Evolutionary conservation across 371 early-diverging fungal species (phyloP).

Genomic region (Zychaea mexicana): DNA sequence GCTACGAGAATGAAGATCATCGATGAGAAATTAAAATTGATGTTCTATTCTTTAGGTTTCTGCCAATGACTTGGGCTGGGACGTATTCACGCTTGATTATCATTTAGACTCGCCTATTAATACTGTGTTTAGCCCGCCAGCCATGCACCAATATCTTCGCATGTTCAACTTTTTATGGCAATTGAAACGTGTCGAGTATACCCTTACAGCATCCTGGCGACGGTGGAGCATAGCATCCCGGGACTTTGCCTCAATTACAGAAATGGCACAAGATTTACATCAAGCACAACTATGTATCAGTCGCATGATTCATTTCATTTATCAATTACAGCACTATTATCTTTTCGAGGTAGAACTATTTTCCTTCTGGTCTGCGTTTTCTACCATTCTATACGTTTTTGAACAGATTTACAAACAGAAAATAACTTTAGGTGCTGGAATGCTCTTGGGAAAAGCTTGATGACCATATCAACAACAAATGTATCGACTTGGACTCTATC

Average conservation of each 20-base stretch:
- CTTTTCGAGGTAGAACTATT: slow-evolving; percentile 65
- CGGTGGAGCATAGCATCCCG: slow-evolving; percentile 73
- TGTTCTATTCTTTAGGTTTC: slow-evolving; percentile 56
- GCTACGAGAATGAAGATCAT: background rate
- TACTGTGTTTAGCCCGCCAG: slow-evolving; percentile 74
- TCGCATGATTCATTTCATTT: slow-evolving; percentile 94
- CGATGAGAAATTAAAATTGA: too few relatives aligned
- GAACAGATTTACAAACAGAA: slow-evolving; percentile 19
- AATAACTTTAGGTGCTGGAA: slow-evolving; percentile 74
- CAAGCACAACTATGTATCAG: slow-evolving; percentile 66
- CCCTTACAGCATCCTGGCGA: slow-evolving; percentile 78
- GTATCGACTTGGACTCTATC: slow-evolving; percentile 72
- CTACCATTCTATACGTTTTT: slow-evolving; percentile 7
- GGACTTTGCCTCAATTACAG: slow-evolving; percentile 34
- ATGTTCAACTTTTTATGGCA: slow-evolving; percentile 90
- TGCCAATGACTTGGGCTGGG: slow-evolving; percentile 87
- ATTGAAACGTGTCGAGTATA: slow-evolving; percentile 86
- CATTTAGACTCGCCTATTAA: slow-evolving; percentile 83
- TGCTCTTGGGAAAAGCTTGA: slow-evolving; percentile 87
- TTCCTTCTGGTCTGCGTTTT: background rate
- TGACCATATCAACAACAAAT: slow-evolving; percentile 54
- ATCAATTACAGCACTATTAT: slow-evolving; percentile 89
- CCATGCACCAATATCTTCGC: slow-evolving; percentile 82
- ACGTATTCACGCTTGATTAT: slow-evolving; percentile 89
- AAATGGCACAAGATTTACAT: slow-evolving; percentile 56